phyloP scores from a whole-genome alignment of 2,329 filamentous ascomycete genomes.

The Colletotrichum sp. region DNA sequence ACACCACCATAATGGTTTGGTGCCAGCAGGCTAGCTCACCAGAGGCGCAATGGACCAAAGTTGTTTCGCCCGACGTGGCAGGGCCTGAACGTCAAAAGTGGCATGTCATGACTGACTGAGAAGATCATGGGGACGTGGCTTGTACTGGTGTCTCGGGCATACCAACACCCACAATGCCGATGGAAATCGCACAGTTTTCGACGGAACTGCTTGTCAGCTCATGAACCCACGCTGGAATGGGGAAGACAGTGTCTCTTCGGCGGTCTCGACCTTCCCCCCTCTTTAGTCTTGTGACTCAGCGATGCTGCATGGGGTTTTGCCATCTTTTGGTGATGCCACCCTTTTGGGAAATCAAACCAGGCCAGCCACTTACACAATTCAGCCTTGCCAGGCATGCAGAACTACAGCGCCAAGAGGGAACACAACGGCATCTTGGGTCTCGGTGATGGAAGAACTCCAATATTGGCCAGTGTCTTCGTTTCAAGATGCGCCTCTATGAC shows the following conservation, averaged over 20 bases:
- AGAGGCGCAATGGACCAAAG: neutral
- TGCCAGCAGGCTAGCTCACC: neutral
- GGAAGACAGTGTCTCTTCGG: neutral
- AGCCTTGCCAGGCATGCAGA: neutral
- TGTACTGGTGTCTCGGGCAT: neutral
- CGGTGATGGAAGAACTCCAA: neutral
- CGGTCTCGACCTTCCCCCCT: neutral
- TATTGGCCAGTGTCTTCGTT: neutral
- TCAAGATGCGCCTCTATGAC: neutral
- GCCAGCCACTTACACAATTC: neutral
- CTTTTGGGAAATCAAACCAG: neutral
- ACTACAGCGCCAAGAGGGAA: neutral
- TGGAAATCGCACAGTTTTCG: neutral
- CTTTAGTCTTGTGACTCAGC: neutral
- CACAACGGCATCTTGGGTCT: neutral
- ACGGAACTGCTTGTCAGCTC: neutral
- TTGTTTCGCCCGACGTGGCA: neutral
- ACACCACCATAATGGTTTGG: neutral
- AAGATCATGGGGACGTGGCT: neutral
- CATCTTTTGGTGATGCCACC: neutral
- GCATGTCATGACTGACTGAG: neutral
- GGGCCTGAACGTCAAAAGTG: neutral
- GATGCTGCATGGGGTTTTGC: neutral
- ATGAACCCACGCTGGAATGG: neutral
- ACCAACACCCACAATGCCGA: neutral